Evolutionary conservation across 805 yeast genomes (phyloP).

Genomic region (Myxozyma monticola): DNA sequence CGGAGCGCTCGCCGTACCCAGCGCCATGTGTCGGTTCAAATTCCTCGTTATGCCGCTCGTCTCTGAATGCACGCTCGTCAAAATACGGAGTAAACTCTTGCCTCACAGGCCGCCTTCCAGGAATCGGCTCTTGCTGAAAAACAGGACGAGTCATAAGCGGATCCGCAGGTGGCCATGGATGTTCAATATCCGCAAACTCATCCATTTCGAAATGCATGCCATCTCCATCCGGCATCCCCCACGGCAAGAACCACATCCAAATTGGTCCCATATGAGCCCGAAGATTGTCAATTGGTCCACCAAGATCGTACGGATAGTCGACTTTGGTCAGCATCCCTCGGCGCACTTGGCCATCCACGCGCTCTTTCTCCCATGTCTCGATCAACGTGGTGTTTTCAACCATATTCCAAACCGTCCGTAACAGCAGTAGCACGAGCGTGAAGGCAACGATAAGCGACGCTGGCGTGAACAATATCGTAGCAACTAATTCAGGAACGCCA

Average conservation of each 20-base stretch:
- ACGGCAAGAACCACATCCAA: slow-evolving; percentile 69
- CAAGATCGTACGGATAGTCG: slow-evolving; percentile 82
- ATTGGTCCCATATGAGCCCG: slow-evolving; percentile 59
- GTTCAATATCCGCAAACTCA: slow-evolving; percentile 48
- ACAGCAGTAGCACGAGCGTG: slow-evolving; percentile 57
- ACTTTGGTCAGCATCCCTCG: slow-evolving; percentile 29
- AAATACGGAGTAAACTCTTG: slow-evolving; percentile 1
- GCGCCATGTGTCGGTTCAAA: not conserved
- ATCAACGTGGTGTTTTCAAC: slow-evolving; percentile 80
- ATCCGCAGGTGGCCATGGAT: slow-evolving; percentile 96
- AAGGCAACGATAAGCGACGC: slow-evolving; percentile 59
- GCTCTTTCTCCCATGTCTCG: slow-evolving; percentile 88
- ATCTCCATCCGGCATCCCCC: slow-evolving; percentile 59
- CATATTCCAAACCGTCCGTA: slow-evolving; percentile 59
- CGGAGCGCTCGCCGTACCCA: not conserved
- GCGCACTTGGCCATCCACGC: slow-evolving; percentile 66
- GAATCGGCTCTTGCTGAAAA: not conserved
- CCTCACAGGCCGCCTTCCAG: not conserved
- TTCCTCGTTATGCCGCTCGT: not conserved
- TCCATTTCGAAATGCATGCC: slow-evolving; percentile 62
- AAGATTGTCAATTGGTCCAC: slow-evolving; percentile 60
- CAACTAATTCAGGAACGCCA: slow-evolving; percentile 56
- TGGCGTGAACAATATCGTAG: slow-evolving; percentile 57
- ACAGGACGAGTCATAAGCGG: slow-evolving; percentile 45
- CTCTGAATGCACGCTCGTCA: slow-evolving; percentile 5